phyloP scores from a whole-genome alignment of 1,284 basidiomycete genomes.

The Cystobasidium slooffiae region DNA sequence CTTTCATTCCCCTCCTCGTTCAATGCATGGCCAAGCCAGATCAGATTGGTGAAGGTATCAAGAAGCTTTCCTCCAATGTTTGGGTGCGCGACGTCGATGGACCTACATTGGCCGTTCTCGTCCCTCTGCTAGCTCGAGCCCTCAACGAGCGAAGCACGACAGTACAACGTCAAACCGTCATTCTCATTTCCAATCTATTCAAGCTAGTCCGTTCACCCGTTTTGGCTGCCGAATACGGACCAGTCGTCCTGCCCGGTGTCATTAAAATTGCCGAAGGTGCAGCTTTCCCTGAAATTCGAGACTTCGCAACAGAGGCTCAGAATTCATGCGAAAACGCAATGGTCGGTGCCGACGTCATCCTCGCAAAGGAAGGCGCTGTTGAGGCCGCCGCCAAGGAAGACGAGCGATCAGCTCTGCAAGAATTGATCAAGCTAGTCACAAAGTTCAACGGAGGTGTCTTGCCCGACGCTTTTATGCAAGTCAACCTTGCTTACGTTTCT shows the following conservation, averaged over 20 bases:
- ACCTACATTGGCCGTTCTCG: constrained; percentile 93
- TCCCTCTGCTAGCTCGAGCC: constrained; percentile 87
- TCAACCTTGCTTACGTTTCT: constrained; percentile 70
- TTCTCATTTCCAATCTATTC: constrained; percentile 95
- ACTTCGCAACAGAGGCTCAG: constrained; percentile 67
- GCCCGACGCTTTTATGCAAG: constrained; percentile 57
- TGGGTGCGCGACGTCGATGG: constrained; percentile 97
- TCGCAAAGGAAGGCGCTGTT: constrained; percentile 52
- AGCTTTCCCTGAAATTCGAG: constrained; percentile 96
- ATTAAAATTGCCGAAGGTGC: constrained; percentile 88
- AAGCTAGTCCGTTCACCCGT: constrained; percentile 93
- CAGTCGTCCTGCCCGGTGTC: constrained; percentile 86
- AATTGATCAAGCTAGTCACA: constrained; percentile 61
- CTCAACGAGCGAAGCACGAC: constrained; percentile 92
- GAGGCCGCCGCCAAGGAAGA: constrained; percentile 50
- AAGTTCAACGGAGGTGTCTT: constrained; percentile 49
- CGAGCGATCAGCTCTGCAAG: constrained; percentile 59
- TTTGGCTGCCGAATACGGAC: constrained; percentile 87
- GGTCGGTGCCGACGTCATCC: constrained; percentile 51
- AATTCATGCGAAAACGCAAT: constrained; percentile 48
- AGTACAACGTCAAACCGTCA: constrained; percentile 74
- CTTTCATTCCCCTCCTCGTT: constrained; percentile 88
- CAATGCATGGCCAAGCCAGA: constrained; percentile 85
- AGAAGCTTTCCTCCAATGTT: constrained; percentile 89
- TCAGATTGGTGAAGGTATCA: constrained; percentile 88